Evolutionary conservation across 768 basidiomycete species (phyloP).

Genomic region (Tulasnella sp.): DNA sequence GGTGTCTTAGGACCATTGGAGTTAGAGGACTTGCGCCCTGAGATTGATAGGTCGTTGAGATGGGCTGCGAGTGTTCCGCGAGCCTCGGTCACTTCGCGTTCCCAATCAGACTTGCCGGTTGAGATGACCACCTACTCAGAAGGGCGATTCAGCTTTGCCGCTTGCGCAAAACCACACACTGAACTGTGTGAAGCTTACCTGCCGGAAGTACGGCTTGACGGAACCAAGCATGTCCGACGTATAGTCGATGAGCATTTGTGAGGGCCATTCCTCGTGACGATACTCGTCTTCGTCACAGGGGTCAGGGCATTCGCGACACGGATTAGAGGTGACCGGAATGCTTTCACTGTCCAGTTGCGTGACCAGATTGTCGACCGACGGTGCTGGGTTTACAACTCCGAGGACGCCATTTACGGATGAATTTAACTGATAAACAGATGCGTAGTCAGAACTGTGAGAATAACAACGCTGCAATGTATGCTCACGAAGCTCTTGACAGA

Average conservation of each 20-base stretch:
- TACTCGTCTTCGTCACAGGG: constrained; percentile 32
- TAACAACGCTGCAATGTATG: background rate
- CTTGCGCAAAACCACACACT: background rate
- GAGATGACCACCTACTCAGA: constrained; percentile 70
- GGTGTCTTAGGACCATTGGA: constrained; percentile 33
- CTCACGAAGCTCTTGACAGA: background rate
- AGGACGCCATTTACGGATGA: background rate
- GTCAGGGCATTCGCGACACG: constrained; percentile 35
- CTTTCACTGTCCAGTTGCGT: constrained; percentile 28
- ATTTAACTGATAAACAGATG: background rate
- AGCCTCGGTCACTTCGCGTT: constrained; percentile 68
- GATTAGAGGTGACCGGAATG: constrained; percentile 34
- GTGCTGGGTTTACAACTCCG: background rate
- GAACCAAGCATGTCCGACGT: constrained; percentile 79
- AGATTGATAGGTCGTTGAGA: constrained; percentile 31
- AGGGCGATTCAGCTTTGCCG: background rate
- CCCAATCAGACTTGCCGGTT: constrained; percentile 88
- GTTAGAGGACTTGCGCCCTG: constrained; percentile 21
- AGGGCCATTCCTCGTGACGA: constrained; percentile 67
- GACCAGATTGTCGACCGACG: constrained; percentile 3
- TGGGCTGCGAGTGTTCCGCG: constrained; percentile 65
- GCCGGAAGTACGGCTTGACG: constrained; percentile 76
- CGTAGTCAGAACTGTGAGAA: background rate
- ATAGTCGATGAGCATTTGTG: constrained; percentile 57
- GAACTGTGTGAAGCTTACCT: constrained; percentile 45